Evolutionary conservation across 768 basidiomycete species (phyloP), one percentile per base, ranked within the genome.

Genomic region (Crassisporium funariophilum): DNA sequence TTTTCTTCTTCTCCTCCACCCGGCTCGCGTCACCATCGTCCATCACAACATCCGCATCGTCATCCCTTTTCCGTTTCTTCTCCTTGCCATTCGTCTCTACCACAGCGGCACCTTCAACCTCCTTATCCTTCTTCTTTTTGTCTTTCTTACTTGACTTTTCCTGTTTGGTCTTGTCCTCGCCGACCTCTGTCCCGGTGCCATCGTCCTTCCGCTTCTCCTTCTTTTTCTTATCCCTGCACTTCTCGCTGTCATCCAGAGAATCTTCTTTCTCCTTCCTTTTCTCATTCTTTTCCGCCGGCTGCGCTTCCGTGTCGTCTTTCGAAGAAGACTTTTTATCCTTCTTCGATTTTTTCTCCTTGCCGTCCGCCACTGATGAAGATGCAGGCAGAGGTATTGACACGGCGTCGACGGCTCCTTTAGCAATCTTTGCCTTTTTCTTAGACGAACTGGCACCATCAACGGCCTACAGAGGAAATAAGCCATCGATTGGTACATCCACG

Each of bases 361-460:
- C 44, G 17, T 44, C 41, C 23, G 13, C 16, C 15, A 8, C 35
- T 12, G 40, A 41, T 17, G 44, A 52, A 21, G 56, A 49, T 11
- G 47, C 21, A 9, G 48, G 52, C 5, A 39, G 44, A 23, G 57
- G 50, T 19, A 51, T 20, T n/a, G 46, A 44, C 10, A 39, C 39
- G 36, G 51, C 35, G 13, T 59, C 57, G 2, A 24, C 46, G 16
- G 41, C 38, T 24, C 35, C 24, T 22, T 60, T 52, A 2, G 44
- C 37, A 11, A 54, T 35, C 48, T 71, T 73, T 5, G 57, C 50
- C 53, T 68, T 69, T 63, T 71, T 67, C 23, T 44, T 56, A 4
- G 55, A 49, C 20, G 51, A 51, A 44, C 49, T 54, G 19, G 34
- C 39, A 38, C 29, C 42, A 25, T 38, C 27, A 17, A 13, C 24